phyloP scores from a whole-genome alignment of 352 stramenopile genomes.

The Phytophthora melonis region DNA sequence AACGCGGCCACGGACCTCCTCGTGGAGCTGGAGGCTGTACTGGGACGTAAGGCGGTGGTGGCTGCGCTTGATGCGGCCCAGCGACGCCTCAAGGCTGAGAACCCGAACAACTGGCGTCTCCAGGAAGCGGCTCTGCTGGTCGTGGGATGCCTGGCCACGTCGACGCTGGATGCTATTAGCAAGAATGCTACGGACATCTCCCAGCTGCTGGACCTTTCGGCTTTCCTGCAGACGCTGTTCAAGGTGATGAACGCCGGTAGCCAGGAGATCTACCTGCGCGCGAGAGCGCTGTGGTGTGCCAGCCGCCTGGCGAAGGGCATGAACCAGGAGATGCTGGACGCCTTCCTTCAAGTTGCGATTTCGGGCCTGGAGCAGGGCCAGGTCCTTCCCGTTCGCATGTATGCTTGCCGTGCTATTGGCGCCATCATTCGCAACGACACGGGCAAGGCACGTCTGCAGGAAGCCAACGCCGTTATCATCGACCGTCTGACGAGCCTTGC shows the following conservation, averaged over 20 bases:
- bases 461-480: slow-evolving; percentile 59
- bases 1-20: slow-evolving; percentile 77
- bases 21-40: slow-evolving; percentile 65
- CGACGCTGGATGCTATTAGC: slow-evolving; percentile 64
- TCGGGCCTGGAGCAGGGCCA: slow-evolving; percentile 76
- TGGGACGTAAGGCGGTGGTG: slow-evolving; percentile 71
- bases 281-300: slow-evolving; percentile 83
- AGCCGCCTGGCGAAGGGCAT: slow-evolving; percentile 78
- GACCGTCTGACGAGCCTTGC: slow-evolving; percentile 69
- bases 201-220: slow-evolving; percentile 61
- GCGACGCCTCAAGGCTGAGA: slow-evolving; percentile 61
- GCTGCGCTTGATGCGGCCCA: slow-evolving; percentile 67
- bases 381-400: slow-evolving; percentile 80
- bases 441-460: slow-evolving; percentile 65
- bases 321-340: slow-evolving; percentile 74
- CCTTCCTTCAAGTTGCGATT: slow-evolving; percentile 78
- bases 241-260: slow-evolving; percentile 74
- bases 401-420: slow-evolving; percentile 80
- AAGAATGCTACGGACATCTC: slow-evolving; percentile 60
- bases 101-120: slow-evolving; percentile 65
- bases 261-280: slow-evolving; percentile 81
- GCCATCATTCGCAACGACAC: slow-evolving; percentile 71
- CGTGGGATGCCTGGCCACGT: slow-evolving; percentile 67
- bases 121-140: slow-evolving; percentile 83
- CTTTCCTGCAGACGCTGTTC: slow-evolving; percentile 82